Percentiles rank a stretch among this genome's conserved stretches.
Evolutionary conservation across 2,329 filamentous ascomycete genomes (phyloP).

Genomic region (Coleophoma eucalyptorum): DNA sequence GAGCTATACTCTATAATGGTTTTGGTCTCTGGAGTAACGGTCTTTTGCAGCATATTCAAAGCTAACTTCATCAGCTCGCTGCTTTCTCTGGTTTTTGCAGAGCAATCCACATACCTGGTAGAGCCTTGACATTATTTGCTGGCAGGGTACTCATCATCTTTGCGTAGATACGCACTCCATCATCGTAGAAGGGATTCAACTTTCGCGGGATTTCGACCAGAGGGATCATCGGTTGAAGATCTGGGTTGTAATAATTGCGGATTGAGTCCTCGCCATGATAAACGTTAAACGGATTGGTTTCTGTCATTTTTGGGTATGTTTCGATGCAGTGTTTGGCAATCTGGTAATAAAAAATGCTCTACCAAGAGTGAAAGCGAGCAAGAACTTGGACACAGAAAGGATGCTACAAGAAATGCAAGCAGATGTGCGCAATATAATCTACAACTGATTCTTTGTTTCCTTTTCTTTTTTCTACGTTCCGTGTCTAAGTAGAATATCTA

Average conservation of each 20-base stretch:
- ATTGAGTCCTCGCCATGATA: slow-evolving; percentile 55
- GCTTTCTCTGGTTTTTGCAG: slow-evolving; percentile 9
- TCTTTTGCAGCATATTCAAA: slow-evolving; percentile 44
- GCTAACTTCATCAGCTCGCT: slow-evolving; percentile 29
- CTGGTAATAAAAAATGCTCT: no score
- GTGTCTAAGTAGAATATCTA: no score
- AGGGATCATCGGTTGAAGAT: slow-evolving; percentile 52
- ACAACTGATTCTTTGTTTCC: no score
- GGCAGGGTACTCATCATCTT: slow-evolving; percentile 65
- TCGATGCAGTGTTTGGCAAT: no score
- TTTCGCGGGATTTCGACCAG: slow-evolving; percentile 55
- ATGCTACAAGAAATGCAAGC: no score
- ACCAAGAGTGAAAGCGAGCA: no score
- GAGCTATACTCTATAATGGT: slow-evolving; percentile 58
- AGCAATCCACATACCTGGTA: slow-evolving; percentile 42
- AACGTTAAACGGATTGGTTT: slow-evolving; percentile 38
- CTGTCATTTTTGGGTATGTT: neutral
- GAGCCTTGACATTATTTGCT: slow-evolving; percentile 60
- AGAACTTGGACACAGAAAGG: no score
- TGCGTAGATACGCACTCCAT: slow-evolving; percentile 60
- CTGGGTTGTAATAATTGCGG: slow-evolving; percentile 55
- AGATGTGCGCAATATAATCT: no score
- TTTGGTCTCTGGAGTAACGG: slow-evolving; percentile 39
- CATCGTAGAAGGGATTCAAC: slow-evolving; percentile 51
- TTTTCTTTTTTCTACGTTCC: no score